Conservation (phyloP, 2,329 filamentous ascomycete species). For the Xylaria digitata region DNA sequence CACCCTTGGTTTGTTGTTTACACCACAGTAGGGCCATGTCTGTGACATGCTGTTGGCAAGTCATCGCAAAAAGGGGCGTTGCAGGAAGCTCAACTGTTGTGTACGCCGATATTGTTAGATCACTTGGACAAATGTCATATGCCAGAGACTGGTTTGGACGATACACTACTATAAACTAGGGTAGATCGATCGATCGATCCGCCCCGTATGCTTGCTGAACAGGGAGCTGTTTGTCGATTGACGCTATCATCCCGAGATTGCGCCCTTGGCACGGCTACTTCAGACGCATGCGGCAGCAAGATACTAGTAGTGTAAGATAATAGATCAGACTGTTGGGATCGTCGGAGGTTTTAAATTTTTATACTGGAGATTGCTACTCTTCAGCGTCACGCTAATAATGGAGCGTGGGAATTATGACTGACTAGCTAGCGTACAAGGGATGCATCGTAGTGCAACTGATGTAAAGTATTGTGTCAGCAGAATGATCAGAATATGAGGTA, state of each 20-base stretch:
- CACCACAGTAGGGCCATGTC: conserved; percentile 3
- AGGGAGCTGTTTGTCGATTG: neutral
- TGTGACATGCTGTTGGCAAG: neutral
- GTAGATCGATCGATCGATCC: conserved; percentile 12
- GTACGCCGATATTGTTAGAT: neutral
- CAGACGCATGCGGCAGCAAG: neutral
- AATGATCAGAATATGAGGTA: too few species aligned
- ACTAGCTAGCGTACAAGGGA: too few species aligned
- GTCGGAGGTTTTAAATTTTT: neutral
- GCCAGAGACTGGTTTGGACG: neutral
- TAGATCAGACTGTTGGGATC: neutral
- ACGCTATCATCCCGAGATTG: neutral
- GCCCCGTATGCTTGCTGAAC: conserved; percentile 6
- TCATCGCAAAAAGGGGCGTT: neutral
- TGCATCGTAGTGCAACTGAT: too few species aligned
- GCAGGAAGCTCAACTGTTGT: conserved; percentile 13
- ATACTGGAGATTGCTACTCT: too few species aligned
- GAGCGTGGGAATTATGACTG: too few species aligned
- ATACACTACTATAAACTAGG: neutral
- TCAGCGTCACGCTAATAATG: too few species aligned
- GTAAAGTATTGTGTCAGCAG: too few species aligned
- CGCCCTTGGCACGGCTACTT: neutral
- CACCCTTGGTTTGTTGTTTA: neutral
- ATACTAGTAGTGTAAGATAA: neutral
- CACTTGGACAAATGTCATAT: neutral